Percentiles rank a stretch among this genome's conserved stretches.
Evolutionary conservation across 306 rosid species (phyloP).

Genomic region (Fragaria iinumae): DNA sequence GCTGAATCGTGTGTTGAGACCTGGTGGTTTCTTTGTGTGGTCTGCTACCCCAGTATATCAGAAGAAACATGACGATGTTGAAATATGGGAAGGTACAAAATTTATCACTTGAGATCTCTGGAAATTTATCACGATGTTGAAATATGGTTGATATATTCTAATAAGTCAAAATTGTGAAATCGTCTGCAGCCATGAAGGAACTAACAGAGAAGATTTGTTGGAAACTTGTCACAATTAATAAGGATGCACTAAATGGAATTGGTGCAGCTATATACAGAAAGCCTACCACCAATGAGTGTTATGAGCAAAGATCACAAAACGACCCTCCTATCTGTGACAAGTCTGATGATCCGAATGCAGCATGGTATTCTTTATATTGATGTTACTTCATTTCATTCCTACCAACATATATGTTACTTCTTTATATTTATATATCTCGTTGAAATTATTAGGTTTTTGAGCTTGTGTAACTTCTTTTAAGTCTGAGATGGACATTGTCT

Average conservation of each 20-base stretch:
- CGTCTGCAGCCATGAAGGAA: slow-evolving; percentile 70
- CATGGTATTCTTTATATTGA: slow-evolving; percentile 59
- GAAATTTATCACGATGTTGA: slow-evolving; percentile 12
- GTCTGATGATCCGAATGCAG: slow-evolving; percentile 82
- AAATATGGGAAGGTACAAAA: slow-evolving; percentile 74
- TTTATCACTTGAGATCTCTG: neutral
- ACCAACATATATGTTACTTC: too few relatives aligned
- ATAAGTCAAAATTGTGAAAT: slow-evolving; percentile 24
- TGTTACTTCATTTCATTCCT: neutral
- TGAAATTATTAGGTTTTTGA: neutral
- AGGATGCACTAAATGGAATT: slow-evolving; percentile 75
- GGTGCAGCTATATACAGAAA: slow-evolving; percentile 82
- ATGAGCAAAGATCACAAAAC: slow-evolving; percentile 59
- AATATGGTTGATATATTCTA: slow-evolving; percentile 29
- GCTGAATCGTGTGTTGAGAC: slow-evolving; percentile 90
- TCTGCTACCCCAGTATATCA: slow-evolving; percentile 99
- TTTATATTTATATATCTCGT: neutral
- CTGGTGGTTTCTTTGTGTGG: slow-evolving; percentile 98
- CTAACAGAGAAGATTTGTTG: slow-evolving; percentile 85
- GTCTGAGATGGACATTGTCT: neutral
- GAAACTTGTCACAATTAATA: slow-evolving; percentile 71
- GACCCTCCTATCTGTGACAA: slow-evolving; percentile 74
- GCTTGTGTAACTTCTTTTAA: neutral
- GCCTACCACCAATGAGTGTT: slow-evolving; percentile 83
- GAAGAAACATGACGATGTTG: slow-evolving; percentile 78